phyloP scores from a whole-genome alignment of 306 rosid species.

The Acacia confusa region DNA sequence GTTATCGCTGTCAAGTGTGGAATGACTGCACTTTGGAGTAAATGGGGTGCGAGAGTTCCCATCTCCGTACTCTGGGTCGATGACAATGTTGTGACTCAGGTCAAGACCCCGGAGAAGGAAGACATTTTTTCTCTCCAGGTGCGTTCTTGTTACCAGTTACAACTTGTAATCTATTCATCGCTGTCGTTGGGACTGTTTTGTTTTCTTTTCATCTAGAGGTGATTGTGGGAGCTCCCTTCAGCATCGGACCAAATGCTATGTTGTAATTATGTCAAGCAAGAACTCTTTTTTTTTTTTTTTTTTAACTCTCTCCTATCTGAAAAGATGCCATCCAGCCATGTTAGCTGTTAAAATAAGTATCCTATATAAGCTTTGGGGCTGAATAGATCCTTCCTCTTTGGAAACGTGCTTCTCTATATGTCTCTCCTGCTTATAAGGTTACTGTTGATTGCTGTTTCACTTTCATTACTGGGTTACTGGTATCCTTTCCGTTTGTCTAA shows the following conservation, averaged over 20 bases:
- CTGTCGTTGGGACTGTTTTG: neutral
- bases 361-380: neutral
- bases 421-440: neutral
- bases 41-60: conserved; percentile 96
- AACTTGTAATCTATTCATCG: neutral
- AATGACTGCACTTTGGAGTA: conserved; percentile 94
- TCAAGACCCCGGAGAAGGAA: conserved; percentile 83
- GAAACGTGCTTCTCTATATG: neutral
- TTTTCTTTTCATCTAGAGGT: neutral
- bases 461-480: neutral
- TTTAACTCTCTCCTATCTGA: neutral
- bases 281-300: neutral
- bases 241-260: neutral
- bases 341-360: neutral
- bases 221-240: neutral
- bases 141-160: neutral
- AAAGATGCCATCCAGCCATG: neutral
- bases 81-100: conserved; percentile 92
- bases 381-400: neutral
- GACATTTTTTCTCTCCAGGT: conserved; percentile 83
- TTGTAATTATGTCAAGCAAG: neutral
- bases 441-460: neutral
- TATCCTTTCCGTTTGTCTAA: neutral
- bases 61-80: conserved; percentile 86
- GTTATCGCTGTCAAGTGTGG: conserved; percentile 88